Evolutionary conservation across 176 grass and related monocot genomes (phyloP), one percentile per base, ranked within the genome.

Genomic region (Canna indica): DNA sequence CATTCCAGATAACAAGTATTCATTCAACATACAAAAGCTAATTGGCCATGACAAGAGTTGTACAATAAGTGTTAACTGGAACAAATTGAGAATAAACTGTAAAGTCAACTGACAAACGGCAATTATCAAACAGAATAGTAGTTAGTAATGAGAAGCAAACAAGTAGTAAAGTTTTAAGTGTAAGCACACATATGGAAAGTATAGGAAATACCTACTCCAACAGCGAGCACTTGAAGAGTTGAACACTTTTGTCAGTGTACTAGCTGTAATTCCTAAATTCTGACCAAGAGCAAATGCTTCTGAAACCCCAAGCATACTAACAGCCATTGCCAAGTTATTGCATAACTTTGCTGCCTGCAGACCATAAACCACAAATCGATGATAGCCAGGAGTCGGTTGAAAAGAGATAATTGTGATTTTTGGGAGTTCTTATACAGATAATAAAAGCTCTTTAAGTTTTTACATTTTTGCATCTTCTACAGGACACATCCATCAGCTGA

Each of bases 241-340:
- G 72, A 97, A 92, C 73, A 97, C 88, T 68, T 90, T 84, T 70
- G 88, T 87, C 64, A 97, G 81, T 61, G 79, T 77, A 53, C 64
- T 85, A 59, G 88, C 86, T 87, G 80, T 85, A 56, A 97, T 91
- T 44, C 93, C 93, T 60, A 92, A 82, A 67, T 83, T 89, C 52
- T 97, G 93, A 71, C 88, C 93, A 81, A 97, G 88, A 77, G 84
- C 73, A 87, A 97, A 85, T 16, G 93, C 88, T 85, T 97, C 88
- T 0, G 88, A 97, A 29, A 92, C 88, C 24, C 93, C 88, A 47
- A 97, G 83, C 88, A 92, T 92, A 72, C 86, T 97, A 69, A 97
- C 76, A 31, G 93, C 86, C 93, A 97, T 85, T 59, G 88, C 93
- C 81, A 92, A 82, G 76, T 97, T 97, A 69, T 97, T 97, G 80